Base-by-base conservation (phyloP, 1,284 basidiomycete species). In the Cryptococcus sp. region DNA sequence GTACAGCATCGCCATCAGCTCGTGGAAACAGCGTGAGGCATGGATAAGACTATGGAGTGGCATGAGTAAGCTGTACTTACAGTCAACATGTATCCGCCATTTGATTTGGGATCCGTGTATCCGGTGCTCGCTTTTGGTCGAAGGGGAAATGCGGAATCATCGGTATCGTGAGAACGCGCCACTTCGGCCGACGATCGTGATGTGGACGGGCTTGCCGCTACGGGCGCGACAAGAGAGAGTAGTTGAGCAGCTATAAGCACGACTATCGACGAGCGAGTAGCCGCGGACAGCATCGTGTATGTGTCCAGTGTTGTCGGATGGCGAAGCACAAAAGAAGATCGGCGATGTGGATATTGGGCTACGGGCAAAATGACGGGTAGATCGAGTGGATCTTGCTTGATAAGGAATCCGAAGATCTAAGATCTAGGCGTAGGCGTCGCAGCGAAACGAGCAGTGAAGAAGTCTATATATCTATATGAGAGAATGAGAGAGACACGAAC, bases 11-110 rank as follows among this genome's bases (percentile, higher is more conserved):
- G 19, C 11, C 41, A 48, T 57, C 47, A 52, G 41, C 42, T 54
- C 47, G 16, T 16, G 19, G 11, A 16, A 23, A 27, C n/a, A 20
- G 25, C 13, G n/a, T 25, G 50, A 38, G 13, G 5, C 13, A 20
- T 51, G 7, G 30, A 13, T 13, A 35, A 35, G 7, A 10, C 8
- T 35, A 2, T 35, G 30, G 30, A 23, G 16, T n/a, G 19, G 48
- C 3, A 15, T 40, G 15, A 54, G 39, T 25, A 38, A 25, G n/a
- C 20, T 1, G 7, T 7, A 60, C 68, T 56, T 47, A 70, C 69
- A 13, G 69, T 70, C 23, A 70, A 50, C 69, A 70, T 70, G 43
- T 54, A 67, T 25, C 69, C 69, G 19, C 69, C 67, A 25, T 42
- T 42, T 17, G 54, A 45, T 3, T n/a, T 23, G 19, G 69, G 69